These are phyloP conservation scores for Ceratocystis smalleyi DNA, from an alignment of 2,329 filamentous ascomycete genomes.

Conservation along the genomic window DNA sequence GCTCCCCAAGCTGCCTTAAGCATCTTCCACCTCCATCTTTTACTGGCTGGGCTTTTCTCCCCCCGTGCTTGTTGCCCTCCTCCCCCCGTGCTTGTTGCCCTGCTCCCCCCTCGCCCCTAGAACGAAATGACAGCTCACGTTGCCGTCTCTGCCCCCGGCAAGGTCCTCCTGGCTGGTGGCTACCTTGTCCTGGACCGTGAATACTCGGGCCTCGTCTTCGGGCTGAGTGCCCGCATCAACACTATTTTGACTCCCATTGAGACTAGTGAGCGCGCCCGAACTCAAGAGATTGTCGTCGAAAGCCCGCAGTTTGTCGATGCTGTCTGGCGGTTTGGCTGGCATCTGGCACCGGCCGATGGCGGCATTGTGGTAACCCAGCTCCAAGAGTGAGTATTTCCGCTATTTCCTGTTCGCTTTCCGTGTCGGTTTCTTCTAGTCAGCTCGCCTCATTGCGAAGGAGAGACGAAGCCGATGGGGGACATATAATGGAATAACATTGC, in stretches of 20 bases:
- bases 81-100: too few relatives aligned
- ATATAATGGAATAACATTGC: too few relatives aligned
- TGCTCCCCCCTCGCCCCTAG: neutral
- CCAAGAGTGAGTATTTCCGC: constrained; percentile 46
- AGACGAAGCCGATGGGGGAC: too few relatives aligned
- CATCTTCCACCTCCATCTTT: too few relatives aligned
- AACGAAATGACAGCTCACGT: neutral
- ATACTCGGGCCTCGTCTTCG: constrained; percentile 63
- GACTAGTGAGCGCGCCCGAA: constrained; percentile 46
- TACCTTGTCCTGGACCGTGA: constrained; percentile 84
- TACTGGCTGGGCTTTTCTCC: neutral
- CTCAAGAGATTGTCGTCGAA: constrained; percentile 63
- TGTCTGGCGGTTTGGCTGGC: constrained; percentile 75
- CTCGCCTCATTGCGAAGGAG: too few relatives aligned
- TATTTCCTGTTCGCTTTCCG: neutral
- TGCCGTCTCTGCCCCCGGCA: constrained; percentile 81
- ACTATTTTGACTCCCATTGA: constrained; percentile 42
- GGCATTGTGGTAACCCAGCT: constrained; percentile 70
- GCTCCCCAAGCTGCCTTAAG: neutral
- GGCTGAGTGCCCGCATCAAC: constrained; percentile 52
- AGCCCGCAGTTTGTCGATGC: constrained; percentile 85
- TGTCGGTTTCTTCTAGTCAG: neutral
- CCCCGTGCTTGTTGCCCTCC: neutral
- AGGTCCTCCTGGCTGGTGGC: constrained; percentile 85
- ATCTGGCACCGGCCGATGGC: constrained; percentile 52